A percentile compares a stretch with the other conserved stretches of the same genome.
Evolutionary conservation across 306 rosid genomes (phyloP).

Genomic region (Alnus rubra): DNA sequence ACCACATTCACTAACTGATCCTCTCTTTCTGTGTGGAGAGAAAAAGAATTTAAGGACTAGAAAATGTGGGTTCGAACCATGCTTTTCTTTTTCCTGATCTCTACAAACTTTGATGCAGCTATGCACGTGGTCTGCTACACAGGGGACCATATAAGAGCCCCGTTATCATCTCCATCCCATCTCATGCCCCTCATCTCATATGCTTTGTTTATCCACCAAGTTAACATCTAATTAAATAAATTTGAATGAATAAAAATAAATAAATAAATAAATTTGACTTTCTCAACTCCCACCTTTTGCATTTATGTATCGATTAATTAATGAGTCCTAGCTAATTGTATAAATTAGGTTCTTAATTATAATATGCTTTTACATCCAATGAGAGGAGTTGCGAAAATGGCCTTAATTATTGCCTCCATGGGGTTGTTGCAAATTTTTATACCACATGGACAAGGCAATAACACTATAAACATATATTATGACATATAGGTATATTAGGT

Average conservation of each 20-base stretch:
- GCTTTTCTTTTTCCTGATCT: constrained; percentile 23
- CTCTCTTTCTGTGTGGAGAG: neutral
- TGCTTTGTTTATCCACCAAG: constrained; percentile 50
- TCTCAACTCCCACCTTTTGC: no score
- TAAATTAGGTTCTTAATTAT: no score
- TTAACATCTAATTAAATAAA: no score
- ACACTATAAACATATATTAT: no score
- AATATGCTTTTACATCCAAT: neutral
- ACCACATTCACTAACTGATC: neutral
- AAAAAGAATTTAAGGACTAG: constrained; percentile 8
- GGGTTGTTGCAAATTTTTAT: neutral
- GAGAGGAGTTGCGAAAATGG: neutral
- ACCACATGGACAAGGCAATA: neutral
- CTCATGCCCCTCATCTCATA: constrained; percentile 16
- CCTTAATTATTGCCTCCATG: neutral
- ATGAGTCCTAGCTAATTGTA: no score
- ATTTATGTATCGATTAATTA: no score
- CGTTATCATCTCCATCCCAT: constrained; percentile 7
- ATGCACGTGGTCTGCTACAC: constrained; percentile 57
- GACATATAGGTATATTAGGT: neutral
- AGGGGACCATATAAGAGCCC: constrained; percentile 39
- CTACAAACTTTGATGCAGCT: constrained; percentile 50
- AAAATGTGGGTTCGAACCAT: constrained; percentile 5
- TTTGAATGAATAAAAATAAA: no score
- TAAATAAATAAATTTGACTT: no score